Percentiles rank a stretch among this genome's conserved stretches.
These are phyloP conservation scores for Citrus reticulata DNA, from an alignment of 345 rosid species.

Conservation along the genomic window DNA sequence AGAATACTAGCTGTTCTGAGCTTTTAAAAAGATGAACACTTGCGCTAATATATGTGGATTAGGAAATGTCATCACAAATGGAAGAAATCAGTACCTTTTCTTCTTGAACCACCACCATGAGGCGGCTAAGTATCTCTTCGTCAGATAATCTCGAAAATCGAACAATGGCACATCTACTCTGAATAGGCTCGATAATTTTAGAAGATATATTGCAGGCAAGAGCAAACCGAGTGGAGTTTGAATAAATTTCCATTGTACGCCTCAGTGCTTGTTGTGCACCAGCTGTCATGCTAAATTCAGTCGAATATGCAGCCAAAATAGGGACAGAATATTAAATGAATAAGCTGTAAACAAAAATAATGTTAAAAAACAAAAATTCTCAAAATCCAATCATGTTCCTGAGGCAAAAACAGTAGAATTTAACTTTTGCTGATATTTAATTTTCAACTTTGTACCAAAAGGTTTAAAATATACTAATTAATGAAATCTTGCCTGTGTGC, in stretches of 20 bases:
- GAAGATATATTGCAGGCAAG: slow-evolving; percentile 92
- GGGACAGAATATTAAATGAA: not conserved
- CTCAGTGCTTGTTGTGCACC: slow-evolving; percentile 98
- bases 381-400: not conserved
- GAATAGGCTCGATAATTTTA: slow-evolving; percentile 94
- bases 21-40: not conserved
- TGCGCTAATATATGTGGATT: not conserved
- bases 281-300: slow-evolving; percentile 75
- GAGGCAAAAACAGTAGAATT: not conserved
- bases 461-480: not conserved
- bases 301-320: not conserved
- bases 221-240: slow-evolving; percentile 93
- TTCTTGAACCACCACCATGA: slow-evolving; percentile 79
- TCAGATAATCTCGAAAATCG: slow-evolving; percentile 93
- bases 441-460: not conserved
- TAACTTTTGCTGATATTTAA: not conserved
- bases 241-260: slow-evolving; percentile 94
- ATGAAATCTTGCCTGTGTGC: not conserved
- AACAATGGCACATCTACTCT: slow-evolving; percentile 96
- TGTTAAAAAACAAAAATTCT: too few species aligned
- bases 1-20: not conserved
- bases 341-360: not conserved
- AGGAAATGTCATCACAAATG: not conserved
- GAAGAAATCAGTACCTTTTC: slow-evolving; percentile 56
- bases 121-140: slow-evolving; percentile 88